Evolutionary conservation across 768 basidiomycete genomes (phyloP).

Genomic region (Gyrodon lividus): DNA sequence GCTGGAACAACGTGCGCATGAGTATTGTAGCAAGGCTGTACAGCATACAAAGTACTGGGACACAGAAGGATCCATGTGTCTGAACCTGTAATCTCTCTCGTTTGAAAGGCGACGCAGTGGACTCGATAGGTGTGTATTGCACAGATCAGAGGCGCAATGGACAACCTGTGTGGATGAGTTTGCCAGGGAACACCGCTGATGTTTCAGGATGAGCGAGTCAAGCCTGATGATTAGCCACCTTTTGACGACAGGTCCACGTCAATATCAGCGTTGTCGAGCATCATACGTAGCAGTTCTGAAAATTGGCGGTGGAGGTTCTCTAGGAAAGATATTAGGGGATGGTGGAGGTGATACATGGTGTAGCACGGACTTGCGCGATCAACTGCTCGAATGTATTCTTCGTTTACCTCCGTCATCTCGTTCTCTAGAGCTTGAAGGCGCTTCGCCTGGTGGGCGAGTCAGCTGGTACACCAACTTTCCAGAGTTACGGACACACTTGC

Average conservation of each 20-base stretch:
- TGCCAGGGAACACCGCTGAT: too few species aligned
- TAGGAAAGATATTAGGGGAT: slow-evolving; percentile 20
- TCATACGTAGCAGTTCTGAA: slow-evolving; percentile 52
- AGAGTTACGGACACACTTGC: slow-evolving; percentile 46
- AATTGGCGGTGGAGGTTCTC: slow-evolving; percentile 62
- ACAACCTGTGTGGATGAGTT: too few species aligned
- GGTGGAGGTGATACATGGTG: neutral
- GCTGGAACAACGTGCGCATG: too few species aligned
- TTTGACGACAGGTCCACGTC: slow-evolving; percentile 21
- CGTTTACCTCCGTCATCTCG: slow-evolving; percentile 71
- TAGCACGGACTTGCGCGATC: slow-evolving; percentile 67
- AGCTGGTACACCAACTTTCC: neutral
- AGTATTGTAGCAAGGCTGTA: too few species aligned
- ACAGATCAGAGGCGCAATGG: too few species aligned
- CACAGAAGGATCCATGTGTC: too few species aligned
- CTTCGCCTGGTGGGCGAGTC: slow-evolving; percentile 47
- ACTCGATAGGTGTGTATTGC: too few species aligned
- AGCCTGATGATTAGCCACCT: neutral
- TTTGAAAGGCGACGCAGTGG: too few species aligned
- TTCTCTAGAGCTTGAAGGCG: slow-evolving; percentile 67
- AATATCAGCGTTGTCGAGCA: slow-evolving; percentile 55
- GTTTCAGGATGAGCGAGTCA: neutral
- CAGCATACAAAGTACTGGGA: too few species aligned
- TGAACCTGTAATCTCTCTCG: too few species aligned
- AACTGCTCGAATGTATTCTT: slow-evolving; percentile 72